Conservation (phyloP, 129 eudicot species). For the Saposhnikovia divaricata region DNA sequence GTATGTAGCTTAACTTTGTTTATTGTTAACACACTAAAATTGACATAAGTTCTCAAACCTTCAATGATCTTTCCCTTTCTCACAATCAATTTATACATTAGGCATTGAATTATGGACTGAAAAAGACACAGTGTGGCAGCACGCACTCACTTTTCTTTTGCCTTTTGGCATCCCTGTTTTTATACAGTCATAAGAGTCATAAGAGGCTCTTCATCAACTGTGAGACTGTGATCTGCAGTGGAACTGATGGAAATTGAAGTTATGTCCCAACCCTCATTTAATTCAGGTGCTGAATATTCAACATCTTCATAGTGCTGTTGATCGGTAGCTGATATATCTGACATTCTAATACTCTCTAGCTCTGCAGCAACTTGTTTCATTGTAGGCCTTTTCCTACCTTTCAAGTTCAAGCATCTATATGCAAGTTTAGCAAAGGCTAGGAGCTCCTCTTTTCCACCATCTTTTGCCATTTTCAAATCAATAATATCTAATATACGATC, state of each 20-base stretch:
- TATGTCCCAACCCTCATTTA: neutral
- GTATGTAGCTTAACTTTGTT: too few relatives aligned
- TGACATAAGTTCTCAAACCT: too few relatives aligned
- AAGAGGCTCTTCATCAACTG: neutral
- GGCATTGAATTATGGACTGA: too few relatives aligned
- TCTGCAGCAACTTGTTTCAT: neutral
- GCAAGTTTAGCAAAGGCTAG: neutral
- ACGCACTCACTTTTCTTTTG: neutral
- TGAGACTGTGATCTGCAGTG: neutral
- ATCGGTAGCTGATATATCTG: neutral
- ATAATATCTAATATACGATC: neutral
- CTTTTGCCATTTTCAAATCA: neutral
- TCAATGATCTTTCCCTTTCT: too few relatives aligned
- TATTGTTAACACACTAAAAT: too few relatives aligned
- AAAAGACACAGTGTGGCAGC: too few relatives aligned
- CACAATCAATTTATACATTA: too few relatives aligned
- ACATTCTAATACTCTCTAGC: neutral
- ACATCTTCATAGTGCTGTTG: neutral
- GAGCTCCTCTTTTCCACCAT: neutral
- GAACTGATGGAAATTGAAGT: neutral
- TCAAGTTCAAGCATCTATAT: slow-evolving; percentile 3
- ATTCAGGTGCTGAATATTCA: neutral
- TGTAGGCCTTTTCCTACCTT: neutral
- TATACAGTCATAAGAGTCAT: neutral
- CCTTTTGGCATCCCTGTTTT: neutral